These are phyloP conservation scores for Triticum monococcum DNA, from an alignment of 176 grass and related monocot genomes.

Conservation along the genomic window DNA sequence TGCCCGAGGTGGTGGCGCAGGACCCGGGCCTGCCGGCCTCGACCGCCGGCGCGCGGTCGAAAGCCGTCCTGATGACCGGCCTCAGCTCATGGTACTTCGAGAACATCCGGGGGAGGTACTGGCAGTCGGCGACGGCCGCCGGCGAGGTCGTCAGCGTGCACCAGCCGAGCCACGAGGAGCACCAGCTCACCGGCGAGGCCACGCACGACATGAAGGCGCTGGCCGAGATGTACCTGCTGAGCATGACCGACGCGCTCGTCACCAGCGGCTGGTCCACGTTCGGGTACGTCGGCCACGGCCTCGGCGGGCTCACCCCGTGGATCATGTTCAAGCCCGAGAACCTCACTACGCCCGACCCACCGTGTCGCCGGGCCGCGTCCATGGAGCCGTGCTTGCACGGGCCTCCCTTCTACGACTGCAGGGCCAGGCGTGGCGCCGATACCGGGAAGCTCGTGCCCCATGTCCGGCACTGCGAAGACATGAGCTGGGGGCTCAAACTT, in stretches of 20 bases:
- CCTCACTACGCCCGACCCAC: conserved; percentile 24
- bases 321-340: conserved; percentile 48
- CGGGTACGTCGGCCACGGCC: conserved; percentile 41
- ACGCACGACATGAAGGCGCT: conserved; percentile 66
- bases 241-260: conserved; percentile 49
- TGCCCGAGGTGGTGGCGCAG: conserved; percentile 17
- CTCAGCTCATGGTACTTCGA: conserved; percentile 57
- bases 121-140: conserved; percentile 41
- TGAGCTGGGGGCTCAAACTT: conserved; percentile 52
- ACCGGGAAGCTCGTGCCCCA: conserved; percentile 37
- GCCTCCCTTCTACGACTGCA: conserved; percentile 37
- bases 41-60: not conserved
- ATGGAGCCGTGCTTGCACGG: conserved; percentile 50
- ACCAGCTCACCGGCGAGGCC: conserved; percentile 34
- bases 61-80: conserved; percentile 41
- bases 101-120: conserved; percentile 52
- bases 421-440: conserved; percentile 18
- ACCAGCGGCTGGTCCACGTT: conserved; percentile 56
- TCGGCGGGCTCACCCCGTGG: conserved; percentile 56
- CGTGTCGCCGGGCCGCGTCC: conserved; percentile 26
- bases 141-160: conserved; percentile 57
- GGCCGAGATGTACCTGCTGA: conserved; percentile 60
- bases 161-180: conserved; percentile 74
- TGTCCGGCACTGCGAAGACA: conserved; percentile 50
- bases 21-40: not conserved